Evolutionary conservation across 176 grass and related monocot genomes (phyloP), one percentile per base, ranked within the genome.

Genomic region (Thinopyrum elongatum): DNA sequence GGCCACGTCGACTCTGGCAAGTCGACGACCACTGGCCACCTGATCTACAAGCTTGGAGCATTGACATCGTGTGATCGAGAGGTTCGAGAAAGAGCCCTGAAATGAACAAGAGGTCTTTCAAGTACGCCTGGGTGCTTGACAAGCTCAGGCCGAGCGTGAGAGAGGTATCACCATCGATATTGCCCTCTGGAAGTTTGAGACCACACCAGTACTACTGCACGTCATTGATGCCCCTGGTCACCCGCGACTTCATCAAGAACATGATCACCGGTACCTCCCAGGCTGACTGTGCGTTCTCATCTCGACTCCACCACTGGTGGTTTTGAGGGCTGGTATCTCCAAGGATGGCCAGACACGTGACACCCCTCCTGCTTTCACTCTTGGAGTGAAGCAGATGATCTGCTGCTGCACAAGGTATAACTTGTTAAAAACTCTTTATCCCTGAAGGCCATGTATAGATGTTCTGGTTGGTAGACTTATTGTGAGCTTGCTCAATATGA

Each of bases 31-130:
- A 92, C 88, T 58, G 93, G 93, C 1, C 93, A 95, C 81, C 86
- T 93, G 46, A 90, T 95, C 83, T 95, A 95, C 83, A 95, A 95
- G 88, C 85, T 95, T 49, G 90, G 90, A 73, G 93, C n/a, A 95
- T 95, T 30, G 93, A 89, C 93, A 95, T 88, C 90, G 90, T 92
- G 93, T 95, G 19, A 95, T 95, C 35, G 91, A 95, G 84, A 78
- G 84, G 39, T 93, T 95, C 0, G 89, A 93, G 77, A 95, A 95
- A 68, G 89, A 29, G 89, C 89, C 16, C 91, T 73, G 91, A 93
- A 68, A 95, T 93, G 89, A 95, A 95, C 88, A 93, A 89, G 55
- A 86, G 94, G 83, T 95, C 94, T 2, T 95, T 95, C 94, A 95
- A 95, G 84, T 95, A 95, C 17, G 91, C 87, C 0, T 95, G 87